Conservation (phyloP, 2,329 filamentous ascomycete genomes). For the Paramyrothecium roridum region DNA sequence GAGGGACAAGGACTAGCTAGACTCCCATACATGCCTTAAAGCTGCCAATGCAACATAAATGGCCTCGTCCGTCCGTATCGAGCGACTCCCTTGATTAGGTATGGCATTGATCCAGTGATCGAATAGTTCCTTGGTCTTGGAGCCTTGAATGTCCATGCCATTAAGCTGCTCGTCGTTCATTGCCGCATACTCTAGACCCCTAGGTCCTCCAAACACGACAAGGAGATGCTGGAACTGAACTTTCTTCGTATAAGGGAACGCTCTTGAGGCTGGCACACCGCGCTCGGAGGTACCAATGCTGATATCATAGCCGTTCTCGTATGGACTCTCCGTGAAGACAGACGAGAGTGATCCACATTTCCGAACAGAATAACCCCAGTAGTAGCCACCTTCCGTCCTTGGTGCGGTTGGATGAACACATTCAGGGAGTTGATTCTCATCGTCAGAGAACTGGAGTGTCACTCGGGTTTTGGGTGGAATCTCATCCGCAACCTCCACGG, state of each 20-base stretch:
- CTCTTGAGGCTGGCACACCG: conserved; percentile 50
- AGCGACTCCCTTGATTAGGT: conserved; percentile 76
- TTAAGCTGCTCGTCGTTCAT: conserved; percentile 54
- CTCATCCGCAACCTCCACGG: conserved; percentile 52
- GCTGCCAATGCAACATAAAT: conserved; percentile 73
- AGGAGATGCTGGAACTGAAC: conserved; percentile 66
- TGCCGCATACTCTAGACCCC: conserved; percentile 74
- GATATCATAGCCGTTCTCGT: conserved; percentile 75
- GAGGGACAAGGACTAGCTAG: conserved; percentile 13
- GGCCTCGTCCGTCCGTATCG: conserved; percentile 81
- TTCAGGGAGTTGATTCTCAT: conserved; percentile 43
- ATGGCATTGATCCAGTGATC: conserved; percentile 82
- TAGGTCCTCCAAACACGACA: conserved; percentile 77
- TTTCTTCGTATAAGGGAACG: conserved; percentile 39
- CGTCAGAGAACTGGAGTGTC: conserved; percentile 63
- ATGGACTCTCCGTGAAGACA: conserved; percentile 75
- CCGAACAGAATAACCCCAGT: conserved; percentile 79
- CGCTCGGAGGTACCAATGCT: conserved; percentile 83
- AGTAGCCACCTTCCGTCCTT: conserved; percentile 74
- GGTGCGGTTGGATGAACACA: conserved; percentile 67
- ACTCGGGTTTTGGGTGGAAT: conserved; percentile 71
- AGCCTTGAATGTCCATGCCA: conserved; percentile 60
- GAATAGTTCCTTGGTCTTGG: conserved; percentile 68
- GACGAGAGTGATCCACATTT: conserved; percentile 63
- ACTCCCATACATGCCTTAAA: conserved; percentile 57